A percentile compares a stretch with the other conserved stretches of the same genome.
Evolutionary conservation across 768 basidiomycete species (phyloP).

Genomic region (Suillus occidentalis): DNA sequence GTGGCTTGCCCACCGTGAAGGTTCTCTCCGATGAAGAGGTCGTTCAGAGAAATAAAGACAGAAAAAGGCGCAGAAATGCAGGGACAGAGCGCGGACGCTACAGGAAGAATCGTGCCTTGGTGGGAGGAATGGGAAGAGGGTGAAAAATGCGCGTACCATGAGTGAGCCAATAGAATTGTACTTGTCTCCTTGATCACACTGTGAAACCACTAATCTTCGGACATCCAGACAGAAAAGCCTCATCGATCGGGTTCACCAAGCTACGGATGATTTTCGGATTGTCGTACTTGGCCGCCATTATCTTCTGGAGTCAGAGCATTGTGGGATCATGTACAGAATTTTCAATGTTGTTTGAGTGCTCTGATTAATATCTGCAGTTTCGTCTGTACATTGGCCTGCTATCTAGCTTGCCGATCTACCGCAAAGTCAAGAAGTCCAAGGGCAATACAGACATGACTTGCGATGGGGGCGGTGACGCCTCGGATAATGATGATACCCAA

Average conservation of each 20-base stretch:
- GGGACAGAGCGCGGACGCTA: slow-evolving; percentile 20
- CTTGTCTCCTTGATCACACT: slow-evolving; percentile 19
- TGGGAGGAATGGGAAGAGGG: slow-evolving; percentile 35
- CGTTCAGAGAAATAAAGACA: slow-evolving; percentile 16
- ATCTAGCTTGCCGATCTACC: slow-evolving; percentile 31
- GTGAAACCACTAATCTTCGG: not conserved
- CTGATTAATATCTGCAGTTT: slow-evolving; percentile 22
- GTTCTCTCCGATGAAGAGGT: slow-evolving; percentile 26
- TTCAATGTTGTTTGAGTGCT: not conserved
- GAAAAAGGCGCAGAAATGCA: slow-evolving; percentile 17
- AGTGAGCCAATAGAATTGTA: slow-evolving; percentile 29
- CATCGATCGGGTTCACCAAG: slow-evolving; percentile 26
- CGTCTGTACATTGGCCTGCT: slow-evolving; percentile 32
- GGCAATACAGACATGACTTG: slow-evolving; percentile 25
- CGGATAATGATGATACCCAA: slow-evolving; percentile 28
- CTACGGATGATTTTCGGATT: slow-evolving; percentile 32
- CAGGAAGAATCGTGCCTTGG: slow-evolving; percentile 28
- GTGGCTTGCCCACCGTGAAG: slow-evolving; percentile 25
- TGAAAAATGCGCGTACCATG: slow-evolving; percentile 21
- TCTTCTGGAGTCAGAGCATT: slow-evolving; percentile 26
- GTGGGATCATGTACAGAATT: slow-evolving; percentile 30
- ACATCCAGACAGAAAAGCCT: slow-evolving; percentile 12
- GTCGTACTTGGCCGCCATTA: slow-evolving; percentile 32
- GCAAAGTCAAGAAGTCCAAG: slow-evolving; percentile 28
- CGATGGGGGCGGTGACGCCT: slow-evolving; percentile 29